Conservation (phyloP, 1,139 yeast species). For the Entelexis sorbosivorans region DNA sequence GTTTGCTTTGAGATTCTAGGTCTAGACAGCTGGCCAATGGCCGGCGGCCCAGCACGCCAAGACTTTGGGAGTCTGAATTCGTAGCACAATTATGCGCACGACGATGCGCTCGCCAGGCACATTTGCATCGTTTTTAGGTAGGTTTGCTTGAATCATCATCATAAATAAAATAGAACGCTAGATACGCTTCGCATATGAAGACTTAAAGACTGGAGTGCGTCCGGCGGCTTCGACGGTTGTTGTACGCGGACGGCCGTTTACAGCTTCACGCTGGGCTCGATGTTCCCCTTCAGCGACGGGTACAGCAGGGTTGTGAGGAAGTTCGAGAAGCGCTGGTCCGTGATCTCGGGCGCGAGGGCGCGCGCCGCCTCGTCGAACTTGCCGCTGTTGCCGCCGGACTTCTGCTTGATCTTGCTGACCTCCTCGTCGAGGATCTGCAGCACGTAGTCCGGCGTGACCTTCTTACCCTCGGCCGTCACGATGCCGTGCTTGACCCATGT, state of each 20-base stretch:
- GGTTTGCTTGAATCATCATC: neutral
- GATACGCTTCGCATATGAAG: neutral
- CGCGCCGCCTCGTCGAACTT: conserved; percentile 35
- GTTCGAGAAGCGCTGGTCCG: conserved; percentile 28
- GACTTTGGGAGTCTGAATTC: too few species aligned
- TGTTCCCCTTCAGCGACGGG: conserved; percentile 14
- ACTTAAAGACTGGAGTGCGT: too few species aligned
- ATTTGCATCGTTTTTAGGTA: too few species aligned
- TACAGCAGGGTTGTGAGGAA: conserved; percentile 42
- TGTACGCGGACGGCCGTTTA: neutral
- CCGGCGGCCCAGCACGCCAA: too few species aligned
- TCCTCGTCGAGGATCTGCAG: conserved; percentile 50
- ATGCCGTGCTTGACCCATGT: conserved; percentile 76
- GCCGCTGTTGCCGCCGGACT: conserved; percentile 42
- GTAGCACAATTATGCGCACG: too few species aligned
- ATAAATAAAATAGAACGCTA: neutral
- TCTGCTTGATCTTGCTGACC: conserved; percentile 41
- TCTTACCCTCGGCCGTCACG: conserved; percentile 48
- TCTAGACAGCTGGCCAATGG: too few species aligned
- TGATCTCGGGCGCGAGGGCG: conserved; percentile 30
- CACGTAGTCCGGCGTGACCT: conserved; percentile 49
- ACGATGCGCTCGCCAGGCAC: too few species aligned
- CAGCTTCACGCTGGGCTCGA: conserved; percentile 12
- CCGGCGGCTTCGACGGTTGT: too few species aligned
- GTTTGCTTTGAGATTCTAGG: too few species aligned